These are phyloP conservation scores for Fraxinus ornus DNA, from an alignment of 305 asterid genomes.

Conservation along the genomic window DNA sequence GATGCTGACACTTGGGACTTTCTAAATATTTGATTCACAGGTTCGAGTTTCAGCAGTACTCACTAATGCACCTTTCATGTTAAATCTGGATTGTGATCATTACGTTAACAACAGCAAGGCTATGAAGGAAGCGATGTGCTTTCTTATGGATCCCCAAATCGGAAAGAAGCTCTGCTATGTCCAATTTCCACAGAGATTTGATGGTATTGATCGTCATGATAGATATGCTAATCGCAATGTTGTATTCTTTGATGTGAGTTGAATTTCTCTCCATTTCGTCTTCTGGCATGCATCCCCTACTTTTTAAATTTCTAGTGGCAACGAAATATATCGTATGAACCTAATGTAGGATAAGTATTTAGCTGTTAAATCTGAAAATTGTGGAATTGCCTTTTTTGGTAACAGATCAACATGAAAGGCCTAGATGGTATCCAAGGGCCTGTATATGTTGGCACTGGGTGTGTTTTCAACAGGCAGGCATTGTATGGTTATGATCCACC, in stretches of 20 bases:
- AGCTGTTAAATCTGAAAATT: no score
- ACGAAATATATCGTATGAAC: neutral
- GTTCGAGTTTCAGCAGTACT: slow-evolving; percentile 77
- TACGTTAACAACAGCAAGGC: slow-evolving; percentile 82
- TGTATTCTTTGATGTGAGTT: slow-evolving; percentile 76
- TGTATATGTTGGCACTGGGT: no score
- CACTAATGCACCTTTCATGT: slow-evolving; percentile 75
- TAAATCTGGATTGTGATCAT: slow-evolving; percentile 87
- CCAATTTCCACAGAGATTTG: slow-evolving; percentile 81
- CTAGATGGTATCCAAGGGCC: no score
- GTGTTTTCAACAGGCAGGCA: no score
- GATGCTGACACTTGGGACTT: slow-evolving; percentile 8
- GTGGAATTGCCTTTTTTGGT: no score
- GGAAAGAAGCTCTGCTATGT: slow-evolving; percentile 82
- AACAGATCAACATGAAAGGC: no score
- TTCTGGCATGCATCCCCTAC: neutral
- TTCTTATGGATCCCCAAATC: slow-evolving; percentile 75
- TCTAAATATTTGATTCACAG: slow-evolving; percentile 28
- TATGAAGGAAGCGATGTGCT: slow-evolving; percentile 66
- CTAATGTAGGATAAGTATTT: neutral
- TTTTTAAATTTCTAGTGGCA: neutral
- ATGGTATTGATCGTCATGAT: slow-evolving; percentile 80
- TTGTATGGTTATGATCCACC: no score
- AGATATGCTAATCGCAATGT: slow-evolving; percentile 81
- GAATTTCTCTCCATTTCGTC: neutral